Evolutionary conservation across 2,329 filamentous ascomycete species (phyloP).

Genomic region (Diaporthe sp.): DNA sequence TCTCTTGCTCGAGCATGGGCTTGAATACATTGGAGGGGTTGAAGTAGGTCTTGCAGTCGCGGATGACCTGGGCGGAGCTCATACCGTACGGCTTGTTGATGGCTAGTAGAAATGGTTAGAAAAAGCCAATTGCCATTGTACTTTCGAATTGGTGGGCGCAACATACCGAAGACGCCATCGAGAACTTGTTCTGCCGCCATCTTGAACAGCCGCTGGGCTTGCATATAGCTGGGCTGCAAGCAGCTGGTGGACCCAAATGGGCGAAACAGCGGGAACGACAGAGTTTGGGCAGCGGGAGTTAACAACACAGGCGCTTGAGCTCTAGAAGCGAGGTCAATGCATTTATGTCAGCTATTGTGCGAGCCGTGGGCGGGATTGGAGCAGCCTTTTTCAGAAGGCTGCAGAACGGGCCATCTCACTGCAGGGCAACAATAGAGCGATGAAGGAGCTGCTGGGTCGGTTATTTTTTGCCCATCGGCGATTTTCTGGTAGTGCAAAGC

Average conservation of each 20-base stretch:
- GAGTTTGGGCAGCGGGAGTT: neutral
- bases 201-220: slow-evolving; percentile 51
- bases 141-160: neutral
- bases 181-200: slow-evolving; percentile 67
- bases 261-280: neutral
- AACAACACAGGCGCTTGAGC: neutral
- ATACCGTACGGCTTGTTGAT: slow-evolving; percentile 92
- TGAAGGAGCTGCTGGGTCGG: slow-evolving; percentile 8
- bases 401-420: slow-evolving; percentile 6
- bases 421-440: neutral
- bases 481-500: slow-evolving; percentile 22
- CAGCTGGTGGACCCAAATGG: neutral
- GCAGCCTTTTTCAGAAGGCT: neutral
- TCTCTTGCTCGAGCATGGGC: slow-evolving; percentile 78
- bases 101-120: slow-evolving; percentile 64
- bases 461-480: slow-evolving; percentile 30
- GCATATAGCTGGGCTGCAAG: slow-evolving; percentile 27
- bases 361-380: neutral
- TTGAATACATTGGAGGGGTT: slow-evolving; percentile 84
- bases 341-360: neutral
- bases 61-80: slow-evolving; percentile 90
- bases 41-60: slow-evolving; percentile 87
- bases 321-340: neutral
- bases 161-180: slow-evolving; percentile 71
- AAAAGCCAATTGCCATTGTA: neutral